Base-by-base conservation (phyloP, 2,329 filamentous ascomycete genomes). In the Dothistroma septosporum region DNA sequence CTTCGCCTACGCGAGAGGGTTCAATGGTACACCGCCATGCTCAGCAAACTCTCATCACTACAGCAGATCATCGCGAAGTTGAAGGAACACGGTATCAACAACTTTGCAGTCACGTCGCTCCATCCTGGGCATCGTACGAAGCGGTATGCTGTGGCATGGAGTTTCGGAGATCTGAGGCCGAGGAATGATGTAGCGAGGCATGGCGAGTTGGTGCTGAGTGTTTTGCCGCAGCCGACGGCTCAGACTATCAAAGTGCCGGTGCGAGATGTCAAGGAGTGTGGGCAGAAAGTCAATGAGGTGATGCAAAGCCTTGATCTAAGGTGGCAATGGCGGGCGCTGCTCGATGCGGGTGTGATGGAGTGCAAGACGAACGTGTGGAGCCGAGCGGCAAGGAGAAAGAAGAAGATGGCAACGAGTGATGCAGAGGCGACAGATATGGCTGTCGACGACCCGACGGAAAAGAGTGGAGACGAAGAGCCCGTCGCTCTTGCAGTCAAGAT, bases 81-180 rank as follows among this genome's bases (percentile, higher is more conserved):
- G 4, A 82, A 83, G 16, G 76, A 81, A 2, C 72, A 81, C 10
- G 79, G 77, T 0, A 82, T 95, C 41, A 79, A 80, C 41, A 99
- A 97, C 72, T 97, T 87, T 68, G 92, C 91, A 0, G 85, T 96
- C 0, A 89, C 88, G 0, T 86, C 89, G 64, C 88, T 97, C 66
- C 80, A 91, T 0, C 90, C 93, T 60, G 90, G 90, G 0, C 85
- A 77, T 52, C 88, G 86, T 72, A 97, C 94, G 32, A 85, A 87
- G 56, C 80, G 94, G 19, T 97, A 93, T 92, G 91, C 87, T 1
- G 76, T 97, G 2, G 94, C 83, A 0, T 99, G 94, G 94, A 95
- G 89, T 69, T 96, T 91, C 76, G 77, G 79, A 1, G 79, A 84
- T 55, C 78, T 84, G 70, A 80, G 92, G 50, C 91, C 92, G 2